Percentiles rank a stretch among this genome's conserved stretches.
Evolutionary conservation across 306 rosid species (phyloP).

Genomic region (Gynostemma pentaphyllum): DNA sequence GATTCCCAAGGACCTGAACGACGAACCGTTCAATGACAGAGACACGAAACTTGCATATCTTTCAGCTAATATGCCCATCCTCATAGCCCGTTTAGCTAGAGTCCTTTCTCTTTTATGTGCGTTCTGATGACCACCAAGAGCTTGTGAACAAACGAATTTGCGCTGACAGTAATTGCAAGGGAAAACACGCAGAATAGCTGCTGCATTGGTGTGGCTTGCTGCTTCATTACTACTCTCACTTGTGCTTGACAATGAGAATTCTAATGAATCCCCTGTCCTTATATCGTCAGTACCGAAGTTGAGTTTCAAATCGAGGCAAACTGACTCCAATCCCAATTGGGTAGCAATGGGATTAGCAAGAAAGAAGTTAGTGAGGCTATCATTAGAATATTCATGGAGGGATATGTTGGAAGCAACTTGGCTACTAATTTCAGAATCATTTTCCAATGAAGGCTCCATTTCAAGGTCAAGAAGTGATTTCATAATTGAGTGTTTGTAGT

Average conservation of each 20-base stretch:
- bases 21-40: conserved; percentile 65
- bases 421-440: conserved; percentile 69
- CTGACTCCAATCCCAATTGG: conserved; percentile 20
- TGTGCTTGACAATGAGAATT: conserved; percentile 67
- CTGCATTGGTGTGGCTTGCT: conserved; percentile 28
- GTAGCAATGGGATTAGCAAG: conserved; percentile 16
- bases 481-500: conserved; percentile 27
- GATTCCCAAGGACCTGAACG: conserved; percentile 62
- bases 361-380: conserved; percentile 10
- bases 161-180: conserved; percentile 88
- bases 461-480: conserved; percentile 57
- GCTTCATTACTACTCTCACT: conserved; percentile 80
- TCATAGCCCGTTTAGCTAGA: conserved; percentile 69
- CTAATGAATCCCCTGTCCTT: conserved; percentile 29
- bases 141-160: conserved; percentile 84
- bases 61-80: conserved; percentile 70
- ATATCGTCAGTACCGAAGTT: conserved; percentile 36
- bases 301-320: conserved; percentile 62
- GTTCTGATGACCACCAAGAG: conserved; percentile 94
- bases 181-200: conserved; percentile 41
- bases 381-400: conserved; percentile 43
- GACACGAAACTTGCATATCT: conserved; percentile 59
- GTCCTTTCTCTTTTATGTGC: conserved; percentile 86
- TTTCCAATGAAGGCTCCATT: conserved; percentile 49
- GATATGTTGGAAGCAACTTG: conserved; percentile 71